These are phyloP conservation scores for Amanita molliuscula DNA, from an alignment of 768 basidiomycete genomes.

Conservation along the genomic window DNA sequence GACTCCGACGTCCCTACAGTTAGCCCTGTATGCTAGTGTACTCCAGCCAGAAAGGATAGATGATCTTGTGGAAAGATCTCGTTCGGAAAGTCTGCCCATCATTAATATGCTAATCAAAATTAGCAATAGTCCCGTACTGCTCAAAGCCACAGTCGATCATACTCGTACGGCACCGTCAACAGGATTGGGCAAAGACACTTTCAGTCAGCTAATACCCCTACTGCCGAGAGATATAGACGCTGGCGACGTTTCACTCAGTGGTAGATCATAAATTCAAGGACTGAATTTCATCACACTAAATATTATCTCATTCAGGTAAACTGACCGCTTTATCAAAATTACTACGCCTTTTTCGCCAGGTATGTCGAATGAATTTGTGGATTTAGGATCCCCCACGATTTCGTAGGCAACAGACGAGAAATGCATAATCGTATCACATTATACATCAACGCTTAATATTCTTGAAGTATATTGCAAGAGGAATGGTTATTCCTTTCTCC, in stretches of 20 bases:
- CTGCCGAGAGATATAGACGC: constrained; percentile 50
- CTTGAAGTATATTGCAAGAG: constrained; percentile 79
- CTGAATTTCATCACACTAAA: not conserved
- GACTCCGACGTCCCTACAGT: constrained; percentile 75
- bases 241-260: constrained; percentile 72
- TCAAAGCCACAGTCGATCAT: constrained; percentile 70
- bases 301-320: constrained; percentile 47
- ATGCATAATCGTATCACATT: constrained; percentile 94
- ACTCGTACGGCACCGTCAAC: constrained; percentile 26
- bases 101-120: constrained; percentile 82
- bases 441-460: constrained; percentile 88
- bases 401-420: constrained; percentile 80
- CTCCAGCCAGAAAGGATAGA: constrained; percentile 64
- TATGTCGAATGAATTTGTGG: constrained; percentile 15
- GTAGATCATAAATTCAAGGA: constrained; percentile 27
- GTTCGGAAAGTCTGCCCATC: constrained; percentile 68
- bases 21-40: constrained; percentile 67
- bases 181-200: constrained; percentile 14
- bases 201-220: constrained; percentile 32
- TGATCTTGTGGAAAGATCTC: constrained; percentile 57
- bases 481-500: constrained; percentile 64
- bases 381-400: not conserved
- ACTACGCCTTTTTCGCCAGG: constrained; percentile 50
- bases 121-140: constrained; percentile 83
- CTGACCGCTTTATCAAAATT: constrained; percentile 56